phyloP scores from a whole-genome alignment of 116 monocot species.

The Cymodocea nodosa region DNA sequence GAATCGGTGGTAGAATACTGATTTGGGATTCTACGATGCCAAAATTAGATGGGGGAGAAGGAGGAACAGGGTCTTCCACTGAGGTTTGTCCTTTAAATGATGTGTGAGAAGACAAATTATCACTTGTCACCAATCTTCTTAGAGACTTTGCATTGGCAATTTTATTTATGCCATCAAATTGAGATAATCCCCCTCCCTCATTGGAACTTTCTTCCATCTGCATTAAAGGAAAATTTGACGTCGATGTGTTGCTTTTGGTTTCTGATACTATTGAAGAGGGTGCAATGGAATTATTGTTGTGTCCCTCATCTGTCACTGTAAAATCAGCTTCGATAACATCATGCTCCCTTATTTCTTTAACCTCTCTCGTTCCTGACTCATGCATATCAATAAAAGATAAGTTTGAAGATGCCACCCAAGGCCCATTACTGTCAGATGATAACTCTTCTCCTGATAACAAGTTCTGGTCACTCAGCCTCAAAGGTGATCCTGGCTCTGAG shows the following conservation, averaged over 20 bases:
- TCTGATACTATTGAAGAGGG: neutral
- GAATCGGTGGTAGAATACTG: slow-evolving; percentile 26
- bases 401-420: slow-evolving; percentile 15
- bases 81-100: neutral
- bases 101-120: slow-evolving; percentile 1
- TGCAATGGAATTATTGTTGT: neutral
- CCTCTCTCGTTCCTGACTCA: slow-evolving; percentile 24
- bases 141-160: neutral
- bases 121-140: neutral
- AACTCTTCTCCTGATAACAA: slow-evolving; percentile 8
- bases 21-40: slow-evolving; percentile 10
- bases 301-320: slow-evolving; percentile 7
- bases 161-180: neutral
- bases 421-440: slow-evolving; percentile 7
- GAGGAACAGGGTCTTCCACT: slow-evolving; percentile 1
- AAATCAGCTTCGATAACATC: slow-evolving; percentile 21
- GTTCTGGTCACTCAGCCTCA: slow-evolving; percentile 2
- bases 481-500: slow-evolving; percentile 12
- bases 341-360: slow-evolving; percentile 16
- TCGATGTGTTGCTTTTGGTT: neutral
- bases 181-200: neutral
- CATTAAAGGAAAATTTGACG: slow-evolving; percentile 8
- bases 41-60: slow-evolving; percentile 9
- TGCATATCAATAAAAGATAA: slow-evolving; percentile 17
- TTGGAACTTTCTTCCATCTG: neutral